Base-by-base conservation (phyloP, 2,329 filamentous ascomycete genomes). In the Calonectria naviculata region DNA sequence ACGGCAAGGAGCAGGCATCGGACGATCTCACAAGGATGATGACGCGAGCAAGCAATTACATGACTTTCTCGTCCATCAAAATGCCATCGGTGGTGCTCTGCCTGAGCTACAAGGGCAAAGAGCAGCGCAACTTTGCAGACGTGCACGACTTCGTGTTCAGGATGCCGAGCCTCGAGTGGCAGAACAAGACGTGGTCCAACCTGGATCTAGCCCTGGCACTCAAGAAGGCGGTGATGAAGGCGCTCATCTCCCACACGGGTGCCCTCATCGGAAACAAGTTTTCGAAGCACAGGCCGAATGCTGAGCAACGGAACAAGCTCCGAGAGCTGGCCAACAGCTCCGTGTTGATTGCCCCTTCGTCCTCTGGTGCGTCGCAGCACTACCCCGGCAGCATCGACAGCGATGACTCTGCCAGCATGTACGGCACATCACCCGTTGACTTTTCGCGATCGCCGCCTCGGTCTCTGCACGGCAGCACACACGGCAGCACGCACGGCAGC, bases 121-220 rank as follows among this genome's bases (percentile, higher is more conserved):
- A 95, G 52, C 94, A 97, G 75, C 94, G 95, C 80, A 99, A 98
- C 79, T 89, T 99, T 68, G 95, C 98, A 84, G 97, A 99, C 82
- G 93, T 99, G 19, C 96, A 99, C 83, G 93, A 98, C 80, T 97
- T 99, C 76, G 97, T 99, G 60, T 99, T 99, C 89, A 92, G 95
- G 38, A 91, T 99, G 84, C 97, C 97, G 4, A 93, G 94, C 2
- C 92, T 99, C 56, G 97, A 99, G 82, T 98, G 98, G 85, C 92
- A 95, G 74, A 99, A 99, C 88, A 99, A 99, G 87, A 98, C 95
- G 10, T 99, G 97, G 97, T 98, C 95, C 8, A 99, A 98, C 81
- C 89, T 99, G 8, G 97, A 99, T 79, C 90, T 99, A 12, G 95
- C 96, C 0, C 88, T 98, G 58, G 93, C 95, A 17, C 88, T 99